Base-by-base conservation (phyloP, 2,329 filamentous ascomycete species). In the Spiromastix sp. region DNA sequence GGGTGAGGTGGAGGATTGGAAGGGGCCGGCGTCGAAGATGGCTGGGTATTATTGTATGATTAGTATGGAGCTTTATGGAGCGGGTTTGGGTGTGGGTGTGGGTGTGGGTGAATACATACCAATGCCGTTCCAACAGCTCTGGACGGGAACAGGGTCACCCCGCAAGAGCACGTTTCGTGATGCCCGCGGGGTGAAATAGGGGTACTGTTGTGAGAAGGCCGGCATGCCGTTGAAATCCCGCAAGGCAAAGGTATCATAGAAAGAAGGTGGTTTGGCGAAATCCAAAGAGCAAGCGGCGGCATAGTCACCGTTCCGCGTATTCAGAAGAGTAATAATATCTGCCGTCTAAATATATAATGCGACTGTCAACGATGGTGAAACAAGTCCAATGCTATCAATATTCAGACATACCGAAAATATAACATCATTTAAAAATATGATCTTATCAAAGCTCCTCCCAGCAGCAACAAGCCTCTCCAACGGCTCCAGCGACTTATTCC, bases 221-320 rank as follows among this genome's bases (percentile, higher is more conserved):
- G 70, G 70, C 45, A 72, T 71, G 2, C 80, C 79, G 39, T 81
- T 70, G 2, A 64, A 60, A 47, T 85, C 81, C 10, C 81, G 68
- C 13, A 78, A 73, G 1, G 80, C 81, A 52, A 82, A 85, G 0
- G 79, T 75, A 52, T 86, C 82, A 55, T 86, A 85, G 51, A 77
- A 82, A 26, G 72, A 66, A 42, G 80, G 74, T 0, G 77, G 73
- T 36, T 72, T 70, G 42, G 76, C 72, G 48, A 78, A 85, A 57
- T 86, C 81, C 22, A 83, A 60, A 0, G 78, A 78, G 49, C 81
- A 86, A 3, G 77, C 78, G 0, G 80, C 76, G 3, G 77, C 72
- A 46, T 84, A 85, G 11, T 61, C 48, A 4, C 69, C 66, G 11
- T 57, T 46, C 46, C 77, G 73, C 2, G 75, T 80, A 32, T 67